Evolutionary conservation across 331 rosid genomes (phyloP), one percentile per base, ranked within the genome.

Genomic region (Dryas integrifolia): DNA sequence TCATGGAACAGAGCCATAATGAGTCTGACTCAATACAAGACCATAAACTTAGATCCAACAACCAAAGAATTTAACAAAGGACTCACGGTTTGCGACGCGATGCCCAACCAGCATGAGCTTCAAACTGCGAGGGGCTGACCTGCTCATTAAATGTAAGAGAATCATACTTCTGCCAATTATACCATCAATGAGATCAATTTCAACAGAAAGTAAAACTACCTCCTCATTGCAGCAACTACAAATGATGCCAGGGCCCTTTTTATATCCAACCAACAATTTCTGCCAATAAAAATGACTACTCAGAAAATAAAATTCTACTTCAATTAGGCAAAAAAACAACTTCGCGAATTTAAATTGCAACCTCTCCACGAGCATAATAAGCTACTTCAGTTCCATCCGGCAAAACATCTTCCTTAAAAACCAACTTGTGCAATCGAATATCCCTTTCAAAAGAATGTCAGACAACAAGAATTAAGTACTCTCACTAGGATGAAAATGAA

Each of bases 71-170:
- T 53, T 47, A 65, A 65, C 11, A 24, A 70, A 84, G 65, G 7
- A 92, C 99, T 95, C 83, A 95, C 97, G 99, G 99, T 78, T 95
- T 95, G 76, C 97, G 96, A 70, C 99, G 91, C 2, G 96, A 71
- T 76, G 92, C 84, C 91, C 89, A 90, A 41, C 97, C 99, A 79
- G 99, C 99, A 88, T 95, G 99, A 66, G 93, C 89, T 88, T 95
- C 99, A 83, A 95, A 95, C 60, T 69, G 85, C 3, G 99, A 95
- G 51, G 99, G 89, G 73, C 99, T 95, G 46, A 95, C 89, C 97
- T 92, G 87, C 41, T 76, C 82, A 67, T 67, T 45, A 65, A 35
- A 58, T 6, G 65, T 56, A 74, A 48, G 61, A 72, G 5, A 57
- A 13, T 30, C 65, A 68, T 53, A 76, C 52, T 8, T 58, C 49